Evolutionary conservation across 2,329 filamentous ascomycete species (phyloP).

Genomic region (Clonostachys solani): DNA sequence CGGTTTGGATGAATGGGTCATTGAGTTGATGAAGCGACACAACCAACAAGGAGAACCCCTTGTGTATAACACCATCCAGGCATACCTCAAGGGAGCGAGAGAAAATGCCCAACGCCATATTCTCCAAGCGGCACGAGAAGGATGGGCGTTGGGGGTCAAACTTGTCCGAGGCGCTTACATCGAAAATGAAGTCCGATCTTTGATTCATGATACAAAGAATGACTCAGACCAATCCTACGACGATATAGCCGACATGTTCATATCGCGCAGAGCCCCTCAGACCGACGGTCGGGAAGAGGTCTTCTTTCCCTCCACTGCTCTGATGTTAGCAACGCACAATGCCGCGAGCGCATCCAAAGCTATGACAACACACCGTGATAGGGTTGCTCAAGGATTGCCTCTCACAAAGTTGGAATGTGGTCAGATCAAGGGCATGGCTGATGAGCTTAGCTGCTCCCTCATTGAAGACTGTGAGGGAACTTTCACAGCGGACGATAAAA

Average conservation of each 20-base stretch:
- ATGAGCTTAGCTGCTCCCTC: conserved; percentile 72
- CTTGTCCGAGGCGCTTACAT: conserved; percentile 73
- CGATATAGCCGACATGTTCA: conserved; percentile 58
- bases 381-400: conserved; percentile 51
- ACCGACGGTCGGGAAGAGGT: conserved; percentile 22
- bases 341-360: conserved; percentile 40
- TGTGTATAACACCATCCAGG: not conserved
- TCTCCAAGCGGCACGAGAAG: conserved; percentile 44
- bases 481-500: conserved; percentile 9
- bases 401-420: conserved; percentile 38
- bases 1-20: conserved; percentile 76
- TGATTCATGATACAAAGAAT: conserved; percentile 69
- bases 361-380: conserved; percentile 53
- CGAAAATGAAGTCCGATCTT: conserved; percentile 61
- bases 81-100: conserved; percentile 35
- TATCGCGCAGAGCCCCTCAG: conserved; percentile 48
- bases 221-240: conserved; percentile 73
- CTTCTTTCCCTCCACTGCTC: conserved; percentile 50
- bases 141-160: conserved; percentile 71
- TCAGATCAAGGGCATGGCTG: conserved; percentile 93
- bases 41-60: conserved; percentile 54
- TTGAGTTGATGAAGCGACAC: conserved; percentile 46
- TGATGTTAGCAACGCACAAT: conserved; percentile 84
- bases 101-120: conserved; percentile 38
- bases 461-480: conserved; percentile 36